Conservation (phyloP, 306 rosid genomes). For the Geum urbanum region DNA sequence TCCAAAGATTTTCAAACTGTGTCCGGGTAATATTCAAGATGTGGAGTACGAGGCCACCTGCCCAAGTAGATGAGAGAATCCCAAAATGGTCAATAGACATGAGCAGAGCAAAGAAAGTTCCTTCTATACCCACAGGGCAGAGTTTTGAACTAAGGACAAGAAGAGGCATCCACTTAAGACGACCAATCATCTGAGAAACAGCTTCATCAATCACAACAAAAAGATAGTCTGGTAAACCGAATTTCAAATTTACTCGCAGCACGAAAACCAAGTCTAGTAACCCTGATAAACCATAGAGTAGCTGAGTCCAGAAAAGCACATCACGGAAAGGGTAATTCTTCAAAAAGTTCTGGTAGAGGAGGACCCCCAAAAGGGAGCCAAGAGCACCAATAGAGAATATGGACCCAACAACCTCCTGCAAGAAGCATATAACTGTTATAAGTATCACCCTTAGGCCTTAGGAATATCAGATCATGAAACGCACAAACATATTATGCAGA, state of each 20-base stretch:
- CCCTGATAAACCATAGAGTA: slow-evolving; percentile 70
- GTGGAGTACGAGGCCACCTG: slow-evolving; percentile 80
- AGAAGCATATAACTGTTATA: not conserved
- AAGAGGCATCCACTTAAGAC: slow-evolving; percentile 98
- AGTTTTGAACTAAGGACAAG: slow-evolving; percentile 91
- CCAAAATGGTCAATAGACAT: slow-evolving; percentile 93
- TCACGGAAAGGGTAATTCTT: slow-evolving; percentile 76
- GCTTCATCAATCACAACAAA: slow-evolving; percentile 78
- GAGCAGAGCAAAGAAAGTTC: slow-evolving; percentile 87
- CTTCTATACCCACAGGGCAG: slow-evolving; percentile 91
- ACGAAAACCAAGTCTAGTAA: slow-evolving; percentile 78
- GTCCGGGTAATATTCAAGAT: slow-evolving; percentile 67
- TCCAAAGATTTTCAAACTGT: slow-evolving; percentile 64
- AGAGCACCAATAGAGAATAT: slow-evolving; percentile 79
- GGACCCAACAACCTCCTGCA: slow-evolving; percentile 82
- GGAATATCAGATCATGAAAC: not conserved
- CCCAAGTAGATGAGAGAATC: slow-evolving; percentile 84
- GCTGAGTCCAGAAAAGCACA: slow-evolving; percentile 88
- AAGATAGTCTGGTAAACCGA: slow-evolving; percentile 76
- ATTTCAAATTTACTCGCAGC: slow-evolving; percentile 57
- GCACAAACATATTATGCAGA: not conserved
- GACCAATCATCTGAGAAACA: slow-evolving; percentile 54
- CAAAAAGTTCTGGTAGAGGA: slow-evolving; percentile 71
- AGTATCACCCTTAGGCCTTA: not conserved
- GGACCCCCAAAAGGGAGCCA: slow-evolving; percentile 78